A percentile compares a stretch with the other conserved stretches of the same genome.
These are phyloP conservation scores for Ophiosphaerella herpotricha DNA, from an alignment of 2,329 filamentous ascomycete genomes.

Conservation along the genomic window DNA sequence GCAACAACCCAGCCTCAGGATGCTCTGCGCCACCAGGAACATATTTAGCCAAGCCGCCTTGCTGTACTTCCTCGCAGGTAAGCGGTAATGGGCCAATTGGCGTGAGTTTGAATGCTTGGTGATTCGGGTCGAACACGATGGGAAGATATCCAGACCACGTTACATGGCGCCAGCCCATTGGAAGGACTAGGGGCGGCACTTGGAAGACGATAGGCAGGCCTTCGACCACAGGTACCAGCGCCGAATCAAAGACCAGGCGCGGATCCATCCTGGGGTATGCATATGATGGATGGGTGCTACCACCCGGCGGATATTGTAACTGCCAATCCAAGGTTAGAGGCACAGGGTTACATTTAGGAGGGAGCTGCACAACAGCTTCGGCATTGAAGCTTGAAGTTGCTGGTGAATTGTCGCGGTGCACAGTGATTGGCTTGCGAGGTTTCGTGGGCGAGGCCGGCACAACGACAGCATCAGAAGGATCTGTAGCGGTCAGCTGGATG, in stretches of 20 bases:
- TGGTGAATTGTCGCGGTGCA: neutral
- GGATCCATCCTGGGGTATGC: conserved; percentile 20
- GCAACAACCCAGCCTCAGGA: conserved; percentile 19
- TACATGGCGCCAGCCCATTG: conserved; percentile 17
- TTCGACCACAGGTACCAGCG: conserved; percentile 14
- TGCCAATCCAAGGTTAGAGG: conserved; percentile 14
- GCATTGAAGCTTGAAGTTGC: neutral
- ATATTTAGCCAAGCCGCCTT: conserved; percentile 18
- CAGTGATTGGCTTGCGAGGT: neutral
- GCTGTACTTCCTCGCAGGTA: conserved; percentile 23
- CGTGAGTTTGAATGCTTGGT: conserved; percentile 25
- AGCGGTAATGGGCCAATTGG: conserved; percentile 22
- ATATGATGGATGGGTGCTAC: conserved; percentile 22
- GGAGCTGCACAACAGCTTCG: neutral
- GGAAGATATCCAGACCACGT: conserved; percentile 21
- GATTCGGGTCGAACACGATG: conserved; percentile 21
- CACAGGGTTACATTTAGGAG: neutral
- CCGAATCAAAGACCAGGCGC: conserved; percentile 13
- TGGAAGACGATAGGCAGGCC: conserved; percentile 15
- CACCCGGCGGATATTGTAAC: conserved; percentile 20
- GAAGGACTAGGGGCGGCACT: conserved; percentile 7
- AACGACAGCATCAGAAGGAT: neutral
- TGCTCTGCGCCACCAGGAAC: conserved; percentile 20
- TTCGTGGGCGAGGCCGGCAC: neutral
- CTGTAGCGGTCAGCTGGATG: neutral